phyloP scores from a whole-genome alignment of 2,329 filamentous ascomycete genomes.

The Epichloe sp. region DNA sequence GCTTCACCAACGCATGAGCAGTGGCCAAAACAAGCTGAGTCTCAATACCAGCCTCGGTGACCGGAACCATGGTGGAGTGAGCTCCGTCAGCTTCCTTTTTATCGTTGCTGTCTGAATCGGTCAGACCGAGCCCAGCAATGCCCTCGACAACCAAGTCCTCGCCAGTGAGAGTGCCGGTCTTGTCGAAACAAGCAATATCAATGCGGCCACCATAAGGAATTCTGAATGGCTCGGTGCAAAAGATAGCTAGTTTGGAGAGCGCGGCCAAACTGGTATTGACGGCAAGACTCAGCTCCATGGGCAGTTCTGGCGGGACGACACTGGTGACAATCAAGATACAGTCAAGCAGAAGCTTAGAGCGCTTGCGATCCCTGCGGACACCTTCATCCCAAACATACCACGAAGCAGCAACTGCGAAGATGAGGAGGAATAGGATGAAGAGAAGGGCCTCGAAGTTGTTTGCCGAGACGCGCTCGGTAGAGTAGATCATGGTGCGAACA shows the following conservation, averaged over 20 bases:
- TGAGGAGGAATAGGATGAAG: constrained; percentile 91
- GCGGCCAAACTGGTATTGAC: constrained; percentile 96
- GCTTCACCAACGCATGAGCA: constrained; percentile 86
- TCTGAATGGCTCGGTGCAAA: constrained; percentile 96
- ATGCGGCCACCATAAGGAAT: constrained; percentile 94
- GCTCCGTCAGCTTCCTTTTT: constrained; percentile 64
- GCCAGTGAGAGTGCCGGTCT: constrained; percentile 91
- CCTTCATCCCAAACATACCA: constrained; percentile 99
- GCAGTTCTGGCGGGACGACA: constrained; percentile 93
- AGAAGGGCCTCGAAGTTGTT: constrained; percentile 94
- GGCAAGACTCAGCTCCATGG: constrained; percentile 94
- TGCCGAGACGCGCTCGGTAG: constrained; percentile 95
- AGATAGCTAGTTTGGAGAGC: constrained; percentile 89
- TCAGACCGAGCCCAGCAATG: constrained; percentile 76
- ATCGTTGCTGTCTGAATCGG: constrained; percentile 50
- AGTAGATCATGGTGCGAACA: constrained; percentile 99
- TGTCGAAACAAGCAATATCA: constrained; percentile 95
- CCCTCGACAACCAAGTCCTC: constrained; percentile 96
- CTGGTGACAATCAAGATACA: constrained; percentile 96
- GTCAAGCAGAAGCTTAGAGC: constrained; percentile 92
- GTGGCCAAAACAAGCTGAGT: constrained; percentile 90
- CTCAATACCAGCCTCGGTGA: constrained; percentile 58
- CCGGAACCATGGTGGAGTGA: constrained; percentile 63
- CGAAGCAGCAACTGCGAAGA: constrained; percentile 93
- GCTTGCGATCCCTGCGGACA: constrained; percentile 85